These are phyloP conservation scores for Mycogone perniciosa DNA, from an alignment of 2,329 filamentous ascomycete genomes.

Conservation along the genomic window DNA sequence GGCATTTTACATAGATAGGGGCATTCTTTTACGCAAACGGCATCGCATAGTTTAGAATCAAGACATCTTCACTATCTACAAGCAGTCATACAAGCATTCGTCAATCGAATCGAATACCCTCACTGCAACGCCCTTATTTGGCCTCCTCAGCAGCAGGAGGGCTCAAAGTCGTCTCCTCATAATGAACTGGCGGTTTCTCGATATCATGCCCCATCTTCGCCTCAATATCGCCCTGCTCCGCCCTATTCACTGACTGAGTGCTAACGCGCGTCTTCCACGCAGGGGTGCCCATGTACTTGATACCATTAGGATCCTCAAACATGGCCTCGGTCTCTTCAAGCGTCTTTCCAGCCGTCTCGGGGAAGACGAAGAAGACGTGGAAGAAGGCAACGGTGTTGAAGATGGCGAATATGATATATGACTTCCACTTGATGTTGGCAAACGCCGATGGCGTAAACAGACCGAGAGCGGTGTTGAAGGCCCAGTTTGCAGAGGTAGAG, in stretches of 20 bases:
- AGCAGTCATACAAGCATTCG: too few species aligned
- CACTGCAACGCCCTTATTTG: too few species aligned
- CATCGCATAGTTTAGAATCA: too few species aligned
- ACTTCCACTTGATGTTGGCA: slow-evolving; percentile 26
- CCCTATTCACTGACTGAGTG: slow-evolving; percentile 16
- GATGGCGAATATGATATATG: slow-evolving; percentile 41
- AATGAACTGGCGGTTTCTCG: slow-evolving; percentile 16
- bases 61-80: too few species aligned
- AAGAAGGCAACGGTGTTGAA: slow-evolving; percentile 45
- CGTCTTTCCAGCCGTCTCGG: slow-evolving; percentile 49
- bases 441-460: slow-evolving; percentile 22
- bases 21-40: too few species aligned
- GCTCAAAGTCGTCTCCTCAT: slow-evolving; percentile 9
- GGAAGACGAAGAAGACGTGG: slow-evolving; percentile 50
- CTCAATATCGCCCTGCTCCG: slow-evolving; percentile 24
- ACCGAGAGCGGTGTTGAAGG: slow-evolving; percentile 31
- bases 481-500: slow-evolving; percentile 40
- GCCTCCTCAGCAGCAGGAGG: too few species aligned
- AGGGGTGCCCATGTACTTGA: slow-evolving; percentile 25
- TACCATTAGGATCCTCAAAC: slow-evolving; percentile 35
- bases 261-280: slow-evolving; percentile 26
- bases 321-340: slow-evolving; percentile 48
- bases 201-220: slow-evolving; percentile 18
- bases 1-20: too few species aligned
- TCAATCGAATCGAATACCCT: too few species aligned